These are phyloP conservation scores for Bonnemaisonia californica DNA, from an alignment of 31 red algal genomes.

Conservation along the genomic window DNA sequence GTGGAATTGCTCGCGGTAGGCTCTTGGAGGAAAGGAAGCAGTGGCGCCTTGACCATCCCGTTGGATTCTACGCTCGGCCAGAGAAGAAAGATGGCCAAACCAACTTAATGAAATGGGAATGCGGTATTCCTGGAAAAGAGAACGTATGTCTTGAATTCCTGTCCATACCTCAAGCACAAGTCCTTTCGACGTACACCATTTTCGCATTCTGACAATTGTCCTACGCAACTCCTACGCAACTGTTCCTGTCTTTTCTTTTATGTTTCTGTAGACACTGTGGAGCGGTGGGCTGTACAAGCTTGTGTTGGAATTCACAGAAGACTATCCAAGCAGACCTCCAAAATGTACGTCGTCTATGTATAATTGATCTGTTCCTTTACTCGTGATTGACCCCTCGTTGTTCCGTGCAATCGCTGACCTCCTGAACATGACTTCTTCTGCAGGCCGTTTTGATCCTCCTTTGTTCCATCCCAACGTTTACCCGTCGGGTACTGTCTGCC, in stretches of 20 bases:
- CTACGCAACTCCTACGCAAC: too few species aligned
- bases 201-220: too few species aligned
- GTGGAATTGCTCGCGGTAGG: conserved; percentile 59
- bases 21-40: conserved; percentile 86
- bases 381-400: too few species aligned
- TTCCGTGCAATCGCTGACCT: too few species aligned
- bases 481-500: conserved; percentile 96
- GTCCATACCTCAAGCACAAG: too few species aligned
- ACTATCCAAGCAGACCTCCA: conserved; percentile 91
- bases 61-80: conserved; percentile 94
- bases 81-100: conserved; percentile 78
- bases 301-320: conserved; percentile 84
- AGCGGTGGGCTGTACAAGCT: conserved; percentile 85
- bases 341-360: conserved; percentile 71
- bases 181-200: too few species aligned
- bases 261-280: conserved; percentile 62
- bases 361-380: too few species aligned
- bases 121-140: conserved; percentile 95
- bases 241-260: neutral
- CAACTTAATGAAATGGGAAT: conserved; percentile 95
- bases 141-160: conserved; percentile 63
- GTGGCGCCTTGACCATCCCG: conserved; percentile 94
- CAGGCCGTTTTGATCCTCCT: conserved; percentile 85
- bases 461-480: conserved; percentile 98
- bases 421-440: too few species aligned